A percentile compares a stretch with the other conserved stretches of the same genome.
phyloP scores from a whole-genome alignment of 2,329 filamentous ascomycete species.

The Alternaria infectoria region DNA sequence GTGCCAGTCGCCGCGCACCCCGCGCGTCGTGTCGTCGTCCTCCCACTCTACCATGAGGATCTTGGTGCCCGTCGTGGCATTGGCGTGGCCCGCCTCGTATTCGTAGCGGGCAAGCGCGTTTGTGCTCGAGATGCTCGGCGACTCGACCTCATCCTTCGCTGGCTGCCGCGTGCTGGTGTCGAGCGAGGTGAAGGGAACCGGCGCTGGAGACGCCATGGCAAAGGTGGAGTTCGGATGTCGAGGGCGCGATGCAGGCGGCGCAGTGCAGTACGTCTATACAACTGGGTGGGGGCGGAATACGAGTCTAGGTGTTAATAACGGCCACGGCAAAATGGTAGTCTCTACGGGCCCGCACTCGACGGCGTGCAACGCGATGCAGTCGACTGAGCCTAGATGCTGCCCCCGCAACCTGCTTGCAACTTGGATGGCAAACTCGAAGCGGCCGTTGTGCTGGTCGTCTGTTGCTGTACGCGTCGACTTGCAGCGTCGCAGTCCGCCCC shows the following conservation, averaged over 20 bases:
- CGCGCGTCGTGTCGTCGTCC: constrained; percentile 60
- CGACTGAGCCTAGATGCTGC: constrained; percentile 18
- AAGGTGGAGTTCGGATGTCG: constrained; percentile 28
- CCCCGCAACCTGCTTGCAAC: constrained; percentile 20
- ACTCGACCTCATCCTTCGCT: constrained; percentile 51
- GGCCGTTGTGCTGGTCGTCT: constrained; percentile 17
- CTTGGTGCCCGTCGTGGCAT: constrained; percentile 76
- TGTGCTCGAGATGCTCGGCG: constrained; percentile 55
- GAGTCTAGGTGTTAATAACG: constrained; percentile 40
- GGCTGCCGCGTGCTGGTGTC: constrained; percentile 46
- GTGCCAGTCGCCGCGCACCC: constrained; percentile 68
- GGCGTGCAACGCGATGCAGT: constrained; percentile 30
- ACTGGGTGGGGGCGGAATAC: constrained; percentile 41
- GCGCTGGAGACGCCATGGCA: constrained; percentile 44
- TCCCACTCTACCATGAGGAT: constrained; percentile 95
- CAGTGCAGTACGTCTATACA: constrained; percentile 36
- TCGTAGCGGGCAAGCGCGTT: constrained; percentile 83
- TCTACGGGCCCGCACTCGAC: constrained; percentile 37
- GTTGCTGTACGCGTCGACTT: constrained; percentile 18
- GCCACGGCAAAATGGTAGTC: constrained; percentile 37
- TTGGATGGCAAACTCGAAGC: constrained; percentile 15
- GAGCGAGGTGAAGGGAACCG: constrained; percentile 50
- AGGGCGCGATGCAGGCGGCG: constrained; percentile 36
- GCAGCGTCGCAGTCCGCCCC: constrained; percentile 14
- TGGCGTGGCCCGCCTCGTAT: constrained; percentile 77